Base-by-base conservation (phyloP, 2,329 filamentous ascomycete genomes). In the Zasmidium citrigriseum region DNA sequence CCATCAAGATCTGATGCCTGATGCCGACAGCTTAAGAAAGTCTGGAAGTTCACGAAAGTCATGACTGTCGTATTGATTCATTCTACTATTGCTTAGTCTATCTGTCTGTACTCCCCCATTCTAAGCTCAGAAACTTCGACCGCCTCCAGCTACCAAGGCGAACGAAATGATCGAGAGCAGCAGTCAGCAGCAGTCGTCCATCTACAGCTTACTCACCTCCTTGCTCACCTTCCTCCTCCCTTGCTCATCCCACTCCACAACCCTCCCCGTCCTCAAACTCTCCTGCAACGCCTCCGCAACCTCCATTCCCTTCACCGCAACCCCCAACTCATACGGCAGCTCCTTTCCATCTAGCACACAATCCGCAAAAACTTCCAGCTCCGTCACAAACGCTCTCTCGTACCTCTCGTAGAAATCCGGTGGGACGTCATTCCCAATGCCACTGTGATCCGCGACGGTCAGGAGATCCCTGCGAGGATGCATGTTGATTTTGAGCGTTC, bases 211-310 rank as follows among this genome's bases (percentile, higher is more conserved):
- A 24, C 50, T 52, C 14, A 29, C 38, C n/a, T 27, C 47, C 47
- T 23, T 25, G 12, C 4, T 23, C 7, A 24, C 50, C 4, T 45
- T 50, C 27, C 59, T 59, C 27, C 61, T 60, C 44, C 64, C 64
- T 21, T 58, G 38, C 55, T 71, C 61, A 54, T 76, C 70, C 54
- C 74, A 75, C 52, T 75, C 77, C 27, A 87, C 83, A 73, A 84
- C 84, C 69, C 79, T 76, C 7, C 80, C 83, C 0, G 75, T 78
- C 51, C 82, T 78, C 71, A 87, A 71, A 14, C 78, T 77, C 68
- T 86, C 82, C 69, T 87, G 84, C 60, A 87, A 70, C 4, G 83
- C 83, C 53, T 70, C 66, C 1, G 72, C 75, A 59, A 78, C 76
- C 60, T 73, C 68, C 52, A 76, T 71, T 11, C 72, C 72, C 62